Evolutionary conservation across 225 moss, liverwort and hornwort genomes (phyloP).

Genomic region (Sphagnum tenellum): DNA sequence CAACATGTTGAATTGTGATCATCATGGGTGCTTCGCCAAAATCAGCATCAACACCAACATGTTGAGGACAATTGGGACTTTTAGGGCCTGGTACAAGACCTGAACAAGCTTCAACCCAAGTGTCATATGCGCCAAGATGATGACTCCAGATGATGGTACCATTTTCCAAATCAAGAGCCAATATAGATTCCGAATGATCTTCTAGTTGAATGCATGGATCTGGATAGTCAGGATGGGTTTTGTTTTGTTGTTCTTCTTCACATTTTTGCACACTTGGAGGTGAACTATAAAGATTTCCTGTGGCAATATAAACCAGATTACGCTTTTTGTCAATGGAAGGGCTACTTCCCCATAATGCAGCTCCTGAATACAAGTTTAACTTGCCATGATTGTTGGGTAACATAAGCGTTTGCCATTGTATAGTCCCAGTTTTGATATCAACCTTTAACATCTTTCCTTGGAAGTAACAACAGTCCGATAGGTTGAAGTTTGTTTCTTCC

Average conservation of each 20-base stretch:
- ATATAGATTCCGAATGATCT: slow-evolving; percentile 15
- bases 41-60: no score
- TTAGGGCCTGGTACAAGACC: background rate
- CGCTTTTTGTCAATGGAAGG: slow-evolving; percentile 6
- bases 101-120: slow-evolving; percentile 8
- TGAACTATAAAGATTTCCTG: slow-evolving; percentile 9
- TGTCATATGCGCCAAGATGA: slow-evolving; percentile 9
- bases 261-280: slow-evolving; percentile 12
- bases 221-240: slow-evolving; percentile 9
- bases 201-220: slow-evolving; percentile 9
- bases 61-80: slow-evolving; percentile 4
- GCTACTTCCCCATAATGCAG: slow-evolving; percentile 16
- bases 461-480: slow-evolving; percentile 8
- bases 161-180: slow-evolving; percentile 13
- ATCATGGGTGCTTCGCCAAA: no score
- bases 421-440: slow-evolving; percentile 10
- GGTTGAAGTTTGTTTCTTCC: background rate
- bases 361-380: slow-evolving; percentile 2
- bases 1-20: background rate
- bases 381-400: slow-evolving; percentile 10
- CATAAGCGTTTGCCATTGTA: slow-evolving; percentile 17
- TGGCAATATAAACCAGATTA: slow-evolving; percentile 10
- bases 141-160: slow-evolving; percentile 11
- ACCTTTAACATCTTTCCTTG: slow-evolving; percentile 11
- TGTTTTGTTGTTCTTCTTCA: slow-evolving; percentile 15